Percentiles rank a stretch among this genome's conserved stretches.
Conservation (phyloP, 1,284 basidiomycete species). For the Leucoagaricus sp. region DNA sequence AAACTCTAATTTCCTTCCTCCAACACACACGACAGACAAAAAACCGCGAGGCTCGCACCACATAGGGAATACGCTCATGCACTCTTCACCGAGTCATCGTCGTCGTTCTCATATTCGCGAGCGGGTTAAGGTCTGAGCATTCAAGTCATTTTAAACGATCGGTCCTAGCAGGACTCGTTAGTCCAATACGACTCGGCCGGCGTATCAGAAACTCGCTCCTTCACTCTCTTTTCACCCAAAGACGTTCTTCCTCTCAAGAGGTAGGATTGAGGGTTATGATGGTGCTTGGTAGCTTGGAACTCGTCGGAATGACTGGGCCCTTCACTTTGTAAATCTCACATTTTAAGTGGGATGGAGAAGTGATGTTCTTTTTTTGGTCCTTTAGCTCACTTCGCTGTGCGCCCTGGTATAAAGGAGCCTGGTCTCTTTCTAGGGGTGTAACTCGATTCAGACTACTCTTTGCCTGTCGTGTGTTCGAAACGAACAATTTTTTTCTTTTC, state of each 20-base stretch:
- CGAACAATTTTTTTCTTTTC: constrained; percentile 29
- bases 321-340: background rate
- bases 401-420: constrained; percentile 19
- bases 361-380: constrained; percentile 21
- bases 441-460: constrained; percentile 50
- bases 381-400: constrained; percentile 47
- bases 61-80: constrained; percentile 25
- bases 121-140: constrained; percentile 47
- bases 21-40: constrained; percentile 36
- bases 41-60: constrained; percentile 43
- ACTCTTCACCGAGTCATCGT: too few species aligned
- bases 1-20: background rate
- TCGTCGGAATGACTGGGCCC: constrained; percentile 39
- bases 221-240: constrained; percentile 22
- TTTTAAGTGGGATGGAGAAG: background rate
- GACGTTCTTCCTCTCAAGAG: constrained; percentile 27
- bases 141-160: constrained; percentile 37
- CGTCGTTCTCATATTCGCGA: constrained; percentile 31
- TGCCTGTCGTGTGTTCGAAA: constrained; percentile 33
- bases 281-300: constrained; percentile 32
- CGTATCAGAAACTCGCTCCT: constrained; percentile 40
- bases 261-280: constrained; percentile 23
- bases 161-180: constrained; percentile 37
- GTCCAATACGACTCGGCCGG: constrained; percentile 33
- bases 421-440: constrained; percentile 24